Conservation (phyloP, 495 filamentous ascomycete species). For the Penicillium roqueforti region DNA sequence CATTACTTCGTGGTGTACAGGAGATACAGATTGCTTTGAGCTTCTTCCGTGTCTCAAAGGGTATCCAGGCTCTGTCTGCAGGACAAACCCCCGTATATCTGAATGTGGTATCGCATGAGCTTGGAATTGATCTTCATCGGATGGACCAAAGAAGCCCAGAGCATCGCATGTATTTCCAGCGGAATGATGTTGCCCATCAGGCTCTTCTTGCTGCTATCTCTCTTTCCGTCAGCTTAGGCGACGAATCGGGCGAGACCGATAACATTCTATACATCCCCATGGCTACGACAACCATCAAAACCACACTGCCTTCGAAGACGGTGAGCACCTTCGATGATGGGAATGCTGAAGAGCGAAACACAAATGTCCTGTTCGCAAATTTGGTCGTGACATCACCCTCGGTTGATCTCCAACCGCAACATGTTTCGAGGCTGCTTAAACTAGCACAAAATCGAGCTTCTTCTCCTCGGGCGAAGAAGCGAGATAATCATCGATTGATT, state of each 20-base stretch:
- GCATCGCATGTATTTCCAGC: slow-evolving; percentile 98
- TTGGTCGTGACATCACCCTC: slow-evolving; percentile 94
- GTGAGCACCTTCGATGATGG: slow-evolving; percentile 72
- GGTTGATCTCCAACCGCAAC: slow-evolving; percentile 88
- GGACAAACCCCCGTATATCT: slow-evolving; percentile 67
- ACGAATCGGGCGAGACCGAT: slow-evolving; percentile 78
- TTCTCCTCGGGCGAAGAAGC: slow-evolving; percentile 42
- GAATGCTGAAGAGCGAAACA: slow-evolving; percentile 81
- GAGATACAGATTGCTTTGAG: slow-evolving; percentile 95
- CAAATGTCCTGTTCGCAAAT: slow-evolving; percentile 94
- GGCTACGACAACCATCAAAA: slow-evolving; percentile 93
- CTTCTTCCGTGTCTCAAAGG: slow-evolving; percentile 81
- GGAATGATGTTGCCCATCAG: slow-evolving; percentile 90
- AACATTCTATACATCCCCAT: slow-evolving; percentile 92
- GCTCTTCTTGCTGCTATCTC: slow-evolving; percentile 89
- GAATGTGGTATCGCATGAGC: slow-evolving; percentile 90
- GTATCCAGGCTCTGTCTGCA: slow-evolving; percentile 60
- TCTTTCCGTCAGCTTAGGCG: slow-evolving; percentile 84
- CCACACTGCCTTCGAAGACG: slow-evolving; percentile 91
- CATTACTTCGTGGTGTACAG: slow-evolving; percentile 85
- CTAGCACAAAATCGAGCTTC: slow-evolving; percentile 59
- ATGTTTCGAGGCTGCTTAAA: slow-evolving; percentile 81
- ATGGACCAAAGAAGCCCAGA: slow-evolving; percentile 91
- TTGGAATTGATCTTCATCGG: slow-evolving; percentile 88
- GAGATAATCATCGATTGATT: slow-evolving; percentile 62